phyloP scores from a whole-genome alignment of 75 land plant genomes.

The Chamaecyparis obtusa region DNA sequence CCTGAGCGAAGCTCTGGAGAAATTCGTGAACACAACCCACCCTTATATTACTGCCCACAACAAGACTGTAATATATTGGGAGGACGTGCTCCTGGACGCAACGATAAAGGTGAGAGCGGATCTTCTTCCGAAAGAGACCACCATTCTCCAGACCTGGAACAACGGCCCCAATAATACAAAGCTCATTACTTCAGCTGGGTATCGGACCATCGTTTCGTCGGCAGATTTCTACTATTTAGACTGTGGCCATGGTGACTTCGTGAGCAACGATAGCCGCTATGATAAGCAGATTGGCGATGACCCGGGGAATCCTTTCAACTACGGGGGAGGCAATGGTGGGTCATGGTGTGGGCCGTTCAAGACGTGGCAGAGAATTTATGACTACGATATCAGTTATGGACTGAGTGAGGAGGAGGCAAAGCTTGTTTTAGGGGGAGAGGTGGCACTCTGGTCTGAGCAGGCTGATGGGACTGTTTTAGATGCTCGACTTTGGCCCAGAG shows the following conservation, averaged over 20 bases:
- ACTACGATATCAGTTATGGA: conserved; percentile 56
- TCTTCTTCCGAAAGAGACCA: conserved; percentile 53
- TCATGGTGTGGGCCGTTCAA: conserved; percentile 90
- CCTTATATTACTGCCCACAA: conserved; percentile 50
- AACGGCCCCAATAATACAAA: conserved; percentile 77
- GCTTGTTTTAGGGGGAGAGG: conserved; percentile 88
- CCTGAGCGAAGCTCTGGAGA: conserved; percentile 50
- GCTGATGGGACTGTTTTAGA: conserved; percentile 77
- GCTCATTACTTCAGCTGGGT: conserved; percentile 58
- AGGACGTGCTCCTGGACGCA: conserved; percentile 63
- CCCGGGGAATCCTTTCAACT: conserved; percentile 12
- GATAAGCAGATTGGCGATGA: conserved; percentile 1
- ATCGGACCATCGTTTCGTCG: conserved; percentile 81
- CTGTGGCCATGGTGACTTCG: conserved; percentile 74
- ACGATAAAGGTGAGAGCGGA: conserved; percentile 39
- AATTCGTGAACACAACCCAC: conserved; percentile 53
- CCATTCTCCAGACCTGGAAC: conserved; percentile 89
- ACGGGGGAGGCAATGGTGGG: conserved; percentile 50
- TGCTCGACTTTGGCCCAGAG: conserved; percentile 69
- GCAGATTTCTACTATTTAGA: conserved; percentile 82
- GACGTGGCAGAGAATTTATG: conserved; percentile 73
- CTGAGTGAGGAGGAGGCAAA: conserved; percentile 45
- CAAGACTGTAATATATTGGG: conserved; percentile 78
- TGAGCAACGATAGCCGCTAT: conserved; percentile 51
- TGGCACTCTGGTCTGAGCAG: conserved; percentile 93